Conservation (phyloP, 257 asterid species). For the Nyctanthes arbortristis region DNA sequence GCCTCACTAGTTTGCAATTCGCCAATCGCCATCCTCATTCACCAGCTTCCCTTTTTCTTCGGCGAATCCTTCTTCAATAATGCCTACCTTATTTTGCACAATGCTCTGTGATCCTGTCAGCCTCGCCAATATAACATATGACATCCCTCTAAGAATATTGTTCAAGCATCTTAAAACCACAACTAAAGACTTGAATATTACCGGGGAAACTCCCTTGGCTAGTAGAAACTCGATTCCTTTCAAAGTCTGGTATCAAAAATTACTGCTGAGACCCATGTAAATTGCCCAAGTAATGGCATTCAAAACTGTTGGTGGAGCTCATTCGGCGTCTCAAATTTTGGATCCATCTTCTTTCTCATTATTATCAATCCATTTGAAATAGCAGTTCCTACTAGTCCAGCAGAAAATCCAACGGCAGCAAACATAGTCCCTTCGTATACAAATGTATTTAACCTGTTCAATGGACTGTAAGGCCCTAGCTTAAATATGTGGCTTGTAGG, state of each 20-base stretch:
- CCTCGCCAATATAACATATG: slow-evolving; percentile 51
- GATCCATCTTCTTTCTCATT: slow-evolving; percentile 52
- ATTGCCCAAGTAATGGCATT: slow-evolving; percentile 51
- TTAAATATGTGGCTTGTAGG: slow-evolving; percentile 56
- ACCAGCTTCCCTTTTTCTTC: slow-evolving; percentile 47
- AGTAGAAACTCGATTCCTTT: slow-evolving; percentile 48
- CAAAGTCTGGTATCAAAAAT: slow-evolving; percentile 47
- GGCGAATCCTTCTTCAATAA: slow-evolving; percentile 25
- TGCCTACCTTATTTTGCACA: slow-evolving; percentile 18
- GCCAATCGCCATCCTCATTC: slow-evolving; percentile 30
- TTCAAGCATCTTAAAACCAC: slow-evolving; percentile 45
- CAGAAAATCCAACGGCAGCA: slow-evolving; percentile 46
- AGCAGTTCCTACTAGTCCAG: slow-evolving; percentile 51
- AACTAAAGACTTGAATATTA: slow-evolving; percentile 39
- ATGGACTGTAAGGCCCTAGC: slow-evolving; percentile 36
- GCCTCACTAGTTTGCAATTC: slow-evolving; percentile 32
- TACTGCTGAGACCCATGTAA: slow-evolving; percentile 51
- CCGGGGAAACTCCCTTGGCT: slow-evolving; percentile 33
- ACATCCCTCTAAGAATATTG: slow-evolving; percentile 47
- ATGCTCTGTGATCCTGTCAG: slow-evolving; percentile 46
- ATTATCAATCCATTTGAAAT: slow-evolving; percentile 42
- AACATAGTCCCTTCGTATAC: slow-evolving; percentile 45
- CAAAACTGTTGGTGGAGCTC: slow-evolving; percentile 42
- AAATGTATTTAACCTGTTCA: slow-evolving; percentile 38
- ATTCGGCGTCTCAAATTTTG: slow-evolving; percentile 44